Base-by-base conservation (phyloP, 257 asterid genomes). In the Lantana camara region DNA sequence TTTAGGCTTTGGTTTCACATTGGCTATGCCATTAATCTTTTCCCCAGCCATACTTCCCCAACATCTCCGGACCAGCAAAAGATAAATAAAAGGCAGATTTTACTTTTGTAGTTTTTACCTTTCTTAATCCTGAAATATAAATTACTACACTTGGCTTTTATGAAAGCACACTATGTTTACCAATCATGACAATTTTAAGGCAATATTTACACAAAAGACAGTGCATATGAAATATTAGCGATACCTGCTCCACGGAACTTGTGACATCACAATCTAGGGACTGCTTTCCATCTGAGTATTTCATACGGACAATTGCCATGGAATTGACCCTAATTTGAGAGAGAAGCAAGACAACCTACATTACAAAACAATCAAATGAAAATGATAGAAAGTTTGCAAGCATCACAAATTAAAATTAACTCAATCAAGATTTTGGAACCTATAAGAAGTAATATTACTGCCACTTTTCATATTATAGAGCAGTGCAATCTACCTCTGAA, bases 261-360 rank as follows among this genome's bases (percentile, higher is more conserved):
- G 95, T 90, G 57, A 68, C 77, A 60, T 75, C 83, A 73, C 67
- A 72, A 19, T 69, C 67, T 60, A 57, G 40, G 49, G 70, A 51
- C 61, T 77, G 85, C 56, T 74, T 74, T 42, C 64, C 75, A 79
- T 87, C 86, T 49, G 84, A 73, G 66, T 72, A 69, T 72, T 78
- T 83, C 83, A 93, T 71, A 40, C 85, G 77, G 57, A 79, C 89
- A 81, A 93, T 61, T 70, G 96, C 96, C 96, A 93, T 90, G 48
- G 99, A 87, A 66, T 93, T 93, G 73, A 87, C 79, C 78, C 95
- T 80, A 70, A 93, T 80, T 84, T 84, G 90, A 46, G 95, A 80
- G 45, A 87, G 79, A 70, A 93, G 86, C 49, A 87, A 49, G 71
- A 90, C 70, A 55, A 75, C 70, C 98, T 93, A 86, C 85, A 85